These are phyloP conservation scores for Aspergillus luchuensis DNA, from an alignment of 2,329 filamentous ascomycete species.

Conservation along the genomic window DNA sequence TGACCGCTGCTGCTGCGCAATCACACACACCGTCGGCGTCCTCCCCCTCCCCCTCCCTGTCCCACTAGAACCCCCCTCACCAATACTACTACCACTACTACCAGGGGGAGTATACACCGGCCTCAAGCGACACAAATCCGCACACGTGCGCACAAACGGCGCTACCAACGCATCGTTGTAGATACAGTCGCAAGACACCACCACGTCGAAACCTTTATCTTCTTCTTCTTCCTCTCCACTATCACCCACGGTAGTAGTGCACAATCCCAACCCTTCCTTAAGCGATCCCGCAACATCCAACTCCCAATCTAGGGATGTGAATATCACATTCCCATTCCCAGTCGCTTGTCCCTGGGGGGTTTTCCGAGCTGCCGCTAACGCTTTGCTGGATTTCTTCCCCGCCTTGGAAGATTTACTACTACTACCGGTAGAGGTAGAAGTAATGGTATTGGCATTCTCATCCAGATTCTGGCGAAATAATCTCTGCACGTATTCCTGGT, in stretches of 20 bases:
- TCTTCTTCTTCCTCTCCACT: constrained; percentile 20
- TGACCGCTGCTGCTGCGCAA: constrained; percentile 87
- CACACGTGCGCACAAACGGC: constrained; percentile 80
- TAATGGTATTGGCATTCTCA: constrained; percentile 34
- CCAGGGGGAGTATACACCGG: constrained; percentile 21
- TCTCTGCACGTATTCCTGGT: constrained; percentile 81
- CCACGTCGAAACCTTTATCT: constrained; percentile 62
- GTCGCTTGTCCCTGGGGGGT: background rate
- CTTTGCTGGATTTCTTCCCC: background rate
- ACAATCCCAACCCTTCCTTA: constrained; percentile 37
- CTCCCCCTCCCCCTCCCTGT: background rate
- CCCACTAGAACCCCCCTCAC: background rate
- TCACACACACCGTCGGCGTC: constrained; percentile 67
- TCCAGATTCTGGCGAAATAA: constrained; percentile 75
- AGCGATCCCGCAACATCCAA: constrained; percentile 44
- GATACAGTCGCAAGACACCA: constrained; percentile 90
- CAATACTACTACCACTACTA: too few relatives aligned
- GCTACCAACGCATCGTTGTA: constrained; percentile 87
- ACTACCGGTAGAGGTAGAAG: background rate
- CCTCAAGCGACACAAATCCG: constrained; percentile 69
- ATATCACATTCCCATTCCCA: constrained; percentile 49
- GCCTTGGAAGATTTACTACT: background rate
- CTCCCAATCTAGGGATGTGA: constrained; percentile 82
- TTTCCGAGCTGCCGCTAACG: too few relatives aligned
- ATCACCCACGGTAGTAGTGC: background rate